Percentiles rank a stretch among this genome's conserved stretches.
Conservation (phyloP, 768 basidiomycete species). For the Tulasnella sp. region DNA sequence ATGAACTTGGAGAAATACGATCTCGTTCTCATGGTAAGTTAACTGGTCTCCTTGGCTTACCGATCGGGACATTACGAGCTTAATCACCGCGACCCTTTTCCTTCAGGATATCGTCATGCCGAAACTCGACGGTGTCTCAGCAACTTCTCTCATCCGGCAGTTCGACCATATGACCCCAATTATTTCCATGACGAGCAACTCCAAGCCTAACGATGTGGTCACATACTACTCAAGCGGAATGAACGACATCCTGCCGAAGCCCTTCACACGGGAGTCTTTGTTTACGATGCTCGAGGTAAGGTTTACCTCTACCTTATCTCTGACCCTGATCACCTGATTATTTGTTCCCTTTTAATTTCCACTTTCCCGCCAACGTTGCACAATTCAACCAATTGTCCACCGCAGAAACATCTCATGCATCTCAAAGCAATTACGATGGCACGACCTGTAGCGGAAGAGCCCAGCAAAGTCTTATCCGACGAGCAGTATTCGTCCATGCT, state of each 20-base stretch:
- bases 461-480: conserved; percentile 53
- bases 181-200: conserved; percentile 96
- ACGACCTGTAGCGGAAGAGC: conserved; percentile 27
- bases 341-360: conserved; percentile 7
- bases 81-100: neutral
- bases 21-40: conserved; percentile 81
- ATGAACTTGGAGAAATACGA: conserved; percentile 97
- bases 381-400: neutral
- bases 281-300: conserved; percentile 83
- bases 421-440: conserved; percentile 79
- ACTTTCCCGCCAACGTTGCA: conserved; percentile 4
- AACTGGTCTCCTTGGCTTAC: neutral
- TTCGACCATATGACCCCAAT: conserved; percentile 95
- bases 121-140: conserved; percentile 77
- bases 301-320: neutral
- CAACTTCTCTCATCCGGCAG: conserved; percentile 87
- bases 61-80: neutral
- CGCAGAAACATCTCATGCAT: conserved; percentile 77
- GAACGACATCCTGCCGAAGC: conserved; percentile 96
- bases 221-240: conserved; percentile 85
- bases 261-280: conserved; percentile 90
- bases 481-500: conserved; percentile 79
- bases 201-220: conserved; percentile 87
- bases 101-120: conserved; percentile 90
- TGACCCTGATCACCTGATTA: conserved; percentile 18